A percentile compares a stretch with the other conserved stretches of the same genome.
These are phyloP conservation scores for Cercospora citrullina DNA, from an alignment of 2,329 filamentous ascomycete genomes.

Conservation along the genomic window DNA sequence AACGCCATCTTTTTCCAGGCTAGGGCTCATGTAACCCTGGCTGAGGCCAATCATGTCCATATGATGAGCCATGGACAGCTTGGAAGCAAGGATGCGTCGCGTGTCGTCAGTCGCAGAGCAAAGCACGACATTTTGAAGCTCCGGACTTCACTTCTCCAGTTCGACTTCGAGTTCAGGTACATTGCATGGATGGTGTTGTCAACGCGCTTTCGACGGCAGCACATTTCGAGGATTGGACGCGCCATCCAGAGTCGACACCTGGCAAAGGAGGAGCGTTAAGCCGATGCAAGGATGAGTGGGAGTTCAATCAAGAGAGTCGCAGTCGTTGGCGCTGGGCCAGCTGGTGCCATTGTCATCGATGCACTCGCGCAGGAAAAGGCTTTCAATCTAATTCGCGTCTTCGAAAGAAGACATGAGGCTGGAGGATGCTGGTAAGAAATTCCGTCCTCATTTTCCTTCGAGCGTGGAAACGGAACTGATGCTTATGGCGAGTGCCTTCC, in stretches of 20 bases:
- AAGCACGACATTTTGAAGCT: not conserved
- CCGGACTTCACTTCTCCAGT: not conserved
- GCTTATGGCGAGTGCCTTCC: not conserved
- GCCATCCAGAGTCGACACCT: not conserved
- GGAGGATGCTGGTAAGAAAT: constrained; percentile 61
- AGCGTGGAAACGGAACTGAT: not conserved
- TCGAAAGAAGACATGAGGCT: constrained; percentile 60
- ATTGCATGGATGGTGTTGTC: not conserved
- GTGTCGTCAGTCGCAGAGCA: not conserved
- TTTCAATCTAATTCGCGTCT: constrained; percentile 44
- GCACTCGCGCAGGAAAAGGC: constrained; percentile 9
- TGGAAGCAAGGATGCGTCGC: not conserved
- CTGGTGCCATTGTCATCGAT: constrained; percentile 14
- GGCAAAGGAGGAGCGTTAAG: not conserved
- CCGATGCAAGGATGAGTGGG: not conserved
- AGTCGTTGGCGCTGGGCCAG: constrained; percentile 31
- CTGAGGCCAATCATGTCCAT: not conserved
- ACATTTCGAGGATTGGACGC: not conserved
- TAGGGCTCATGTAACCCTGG: not conserved
- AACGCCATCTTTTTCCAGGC: not conserved
- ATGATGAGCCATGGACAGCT: not conserved
- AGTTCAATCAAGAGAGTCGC: constrained; percentile 9
- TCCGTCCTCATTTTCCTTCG: not conserved
- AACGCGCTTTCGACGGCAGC: not conserved
- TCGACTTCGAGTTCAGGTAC: not conserved